phyloP scores from a whole-genome alignment of 1,284 basidiomycete genomes.

The Puccinia novopanici region DNA sequence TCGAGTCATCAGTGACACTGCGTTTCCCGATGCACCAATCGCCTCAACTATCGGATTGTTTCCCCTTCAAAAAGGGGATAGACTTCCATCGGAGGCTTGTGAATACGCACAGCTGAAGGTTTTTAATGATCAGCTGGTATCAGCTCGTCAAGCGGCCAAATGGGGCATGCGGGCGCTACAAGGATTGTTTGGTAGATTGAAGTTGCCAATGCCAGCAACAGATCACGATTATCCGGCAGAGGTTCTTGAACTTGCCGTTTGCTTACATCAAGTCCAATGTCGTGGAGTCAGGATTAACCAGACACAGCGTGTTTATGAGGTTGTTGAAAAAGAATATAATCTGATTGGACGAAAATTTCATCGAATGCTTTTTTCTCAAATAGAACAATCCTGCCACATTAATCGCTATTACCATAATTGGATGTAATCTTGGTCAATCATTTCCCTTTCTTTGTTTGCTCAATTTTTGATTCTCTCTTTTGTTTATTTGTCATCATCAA shows the following conservation, averaged over 20 bases:
- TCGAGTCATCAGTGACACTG: not conserved
- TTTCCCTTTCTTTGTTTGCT: too few relatives aligned
- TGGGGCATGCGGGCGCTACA: conserved; percentile 5
- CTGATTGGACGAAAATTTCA: not conserved
- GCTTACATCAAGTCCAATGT: not conserved
- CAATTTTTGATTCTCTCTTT: too few relatives aligned
- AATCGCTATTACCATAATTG: not conserved
- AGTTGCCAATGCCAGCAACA: not conserved
- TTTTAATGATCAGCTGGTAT: not conserved
- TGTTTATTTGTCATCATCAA: too few relatives aligned
- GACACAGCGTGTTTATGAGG: not conserved
- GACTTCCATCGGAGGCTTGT: not conserved
- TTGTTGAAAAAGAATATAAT: not conserved
- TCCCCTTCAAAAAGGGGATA: not conserved
- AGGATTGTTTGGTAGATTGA: not conserved
- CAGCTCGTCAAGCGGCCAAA: too few relatives aligned
- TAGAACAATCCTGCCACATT: not conserved
- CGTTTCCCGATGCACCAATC: not conserved
- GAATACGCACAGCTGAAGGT: not conserved
- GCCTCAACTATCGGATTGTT: not conserved
- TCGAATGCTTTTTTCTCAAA: not conserved
- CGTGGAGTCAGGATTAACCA: not conserved
- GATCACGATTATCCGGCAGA: not conserved
- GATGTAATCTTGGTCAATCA: not conserved
- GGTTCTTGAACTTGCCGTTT: not conserved